Evolutionary conservation across 1,139 yeast genomes (phyloP).

Genomic region (Taphrina wiesneri): DNA sequence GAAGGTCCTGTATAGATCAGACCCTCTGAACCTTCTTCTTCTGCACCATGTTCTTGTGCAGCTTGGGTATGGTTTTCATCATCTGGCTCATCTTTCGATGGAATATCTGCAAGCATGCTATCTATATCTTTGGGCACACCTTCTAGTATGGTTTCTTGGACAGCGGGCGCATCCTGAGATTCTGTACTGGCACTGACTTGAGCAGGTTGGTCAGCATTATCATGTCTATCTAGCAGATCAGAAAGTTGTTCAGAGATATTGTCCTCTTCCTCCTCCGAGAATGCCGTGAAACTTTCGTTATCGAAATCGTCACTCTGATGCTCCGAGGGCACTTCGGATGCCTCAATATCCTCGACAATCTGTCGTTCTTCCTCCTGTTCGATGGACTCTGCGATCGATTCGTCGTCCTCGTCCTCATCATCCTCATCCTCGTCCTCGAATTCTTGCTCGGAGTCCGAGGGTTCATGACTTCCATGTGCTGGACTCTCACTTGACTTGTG

Average conservation of each 20-base stretch:
- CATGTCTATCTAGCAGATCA: not conserved
- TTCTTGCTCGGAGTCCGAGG: not conserved
- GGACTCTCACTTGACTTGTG: not conserved
- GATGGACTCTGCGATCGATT: not conserved
- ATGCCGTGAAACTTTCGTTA: not conserved
- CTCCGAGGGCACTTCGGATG: not conserved
- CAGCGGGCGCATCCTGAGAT: not conserved
- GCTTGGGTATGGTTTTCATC: not conserved
- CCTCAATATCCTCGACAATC: not conserved
- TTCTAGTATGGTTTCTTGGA: not conserved
- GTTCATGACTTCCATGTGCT: not conserved
- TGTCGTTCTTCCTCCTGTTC: not conserved
- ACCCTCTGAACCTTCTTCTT: not conserved
- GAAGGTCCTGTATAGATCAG: not conserved
- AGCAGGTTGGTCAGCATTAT: not conserved
- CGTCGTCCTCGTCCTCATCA: constrained; percentile 41
- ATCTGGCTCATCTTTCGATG: not conserved
- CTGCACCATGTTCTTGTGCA: not conserved
- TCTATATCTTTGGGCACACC: not conserved
- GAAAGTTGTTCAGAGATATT: not conserved
- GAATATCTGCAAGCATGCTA: not conserved
- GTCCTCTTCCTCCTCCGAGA: not conserved
- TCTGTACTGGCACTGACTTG: not conserved
- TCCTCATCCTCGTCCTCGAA: constrained; percentile 43
- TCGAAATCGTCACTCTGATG: not conserved